A percentile compares a stretch with the other conserved stretches of the same genome.
Evolutionary conservation across 2,329 filamentous ascomycete genomes (phyloP).

Genomic region (Ceratocystis destructans): DNA sequence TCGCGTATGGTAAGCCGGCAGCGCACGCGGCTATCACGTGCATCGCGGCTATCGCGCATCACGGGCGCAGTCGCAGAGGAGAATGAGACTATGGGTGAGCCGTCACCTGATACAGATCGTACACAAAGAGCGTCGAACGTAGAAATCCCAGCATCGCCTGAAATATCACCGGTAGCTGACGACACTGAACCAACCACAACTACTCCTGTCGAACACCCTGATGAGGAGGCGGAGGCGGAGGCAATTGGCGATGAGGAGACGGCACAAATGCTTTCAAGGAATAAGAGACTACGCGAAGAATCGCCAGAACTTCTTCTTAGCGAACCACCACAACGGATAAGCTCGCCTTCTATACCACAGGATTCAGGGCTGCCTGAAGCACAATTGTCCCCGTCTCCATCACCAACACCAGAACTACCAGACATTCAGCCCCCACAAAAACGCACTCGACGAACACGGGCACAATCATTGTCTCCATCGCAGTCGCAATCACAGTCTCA

Average conservation of each 20-base stretch:
- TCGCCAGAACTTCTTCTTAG: slow-evolving; percentile 10
- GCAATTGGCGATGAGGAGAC: slow-evolving; percentile 31
- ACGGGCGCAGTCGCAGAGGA: slow-evolving; percentile 13
- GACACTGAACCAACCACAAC: slow-evolving; percentile 21
- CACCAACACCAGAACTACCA: slow-evolving; percentile 21
- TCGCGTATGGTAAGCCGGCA: slow-evolving; percentile 21
- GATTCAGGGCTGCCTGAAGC: not conserved
- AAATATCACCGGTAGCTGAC: not conserved
- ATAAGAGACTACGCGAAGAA: slow-evolving; percentile 25
- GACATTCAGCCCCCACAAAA: slow-evolving; percentile 19
- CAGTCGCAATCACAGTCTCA: slow-evolving; percentile 10
- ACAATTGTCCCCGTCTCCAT: not conserved
- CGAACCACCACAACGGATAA: not conserved
- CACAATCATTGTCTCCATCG: slow-evolving; percentile 7
- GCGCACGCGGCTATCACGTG: slow-evolving; percentile 1
- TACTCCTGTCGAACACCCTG: slow-evolving; percentile 21
- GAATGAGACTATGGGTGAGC: slow-evolving; percentile 24
- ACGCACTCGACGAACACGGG: slow-evolving; percentile 21
- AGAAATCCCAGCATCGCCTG: slow-evolving; percentile 21
- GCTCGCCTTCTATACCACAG: not conserved
- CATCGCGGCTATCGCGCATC: slow-evolving; percentile 11
- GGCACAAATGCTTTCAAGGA: slow-evolving; percentile 21
- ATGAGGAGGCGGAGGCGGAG: slow-evolving; percentile 28
- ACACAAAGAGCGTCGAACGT: not conserved
- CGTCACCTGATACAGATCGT: slow-evolving; percentile 25